Evolutionary conservation across 2,329 filamentous ascomycete species (phyloP).

Genomic region (Triangularia setosa): DNA sequence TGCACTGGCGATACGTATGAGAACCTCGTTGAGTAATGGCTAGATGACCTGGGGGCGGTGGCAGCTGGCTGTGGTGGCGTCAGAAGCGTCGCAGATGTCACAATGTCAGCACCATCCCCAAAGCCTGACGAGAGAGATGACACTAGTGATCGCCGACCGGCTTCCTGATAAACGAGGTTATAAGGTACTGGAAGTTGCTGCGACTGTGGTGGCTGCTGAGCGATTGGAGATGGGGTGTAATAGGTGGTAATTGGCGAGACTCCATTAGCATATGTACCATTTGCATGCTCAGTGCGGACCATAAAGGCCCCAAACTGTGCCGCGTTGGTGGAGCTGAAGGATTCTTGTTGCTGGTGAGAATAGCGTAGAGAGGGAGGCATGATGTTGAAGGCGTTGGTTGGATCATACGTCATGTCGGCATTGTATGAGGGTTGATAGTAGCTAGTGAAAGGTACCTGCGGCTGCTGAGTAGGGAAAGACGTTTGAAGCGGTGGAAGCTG

Average conservation of each 20-base stretch:
- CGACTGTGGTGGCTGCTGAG: constrained; percentile 24
- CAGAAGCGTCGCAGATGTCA: constrained; percentile 29
- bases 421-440: constrained; percentile 14
- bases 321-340: constrained; percentile 28
- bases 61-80: constrained; percentile 26
- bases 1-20: constrained; percentile 34
- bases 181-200: constrained; percentile 32
- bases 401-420: constrained; percentile 9
- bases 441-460: background rate
- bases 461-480: background rate
- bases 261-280: constrained; percentile 33
- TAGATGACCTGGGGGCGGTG: constrained; percentile 15
- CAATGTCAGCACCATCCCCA: constrained; percentile 57
- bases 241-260: constrained; percentile 33
- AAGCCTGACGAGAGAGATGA: constrained; percentile 63
- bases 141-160: constrained; percentile 45
- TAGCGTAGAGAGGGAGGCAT: constrained; percentile 3
- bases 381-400: constrained; percentile 12
- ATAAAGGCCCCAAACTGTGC: constrained; percentile 25
- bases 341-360: constrained; percentile 27
- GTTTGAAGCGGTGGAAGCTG: background rate
- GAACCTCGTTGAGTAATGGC: constrained; percentile 25
- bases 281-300: constrained; percentile 18
- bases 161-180: constrained; percentile 33
- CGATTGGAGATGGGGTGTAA: constrained; percentile 38